Evolutionary conservation across 805 yeast genomes (phyloP).

Genomic region (Vanderwaltozyma polyspora): DNA sequence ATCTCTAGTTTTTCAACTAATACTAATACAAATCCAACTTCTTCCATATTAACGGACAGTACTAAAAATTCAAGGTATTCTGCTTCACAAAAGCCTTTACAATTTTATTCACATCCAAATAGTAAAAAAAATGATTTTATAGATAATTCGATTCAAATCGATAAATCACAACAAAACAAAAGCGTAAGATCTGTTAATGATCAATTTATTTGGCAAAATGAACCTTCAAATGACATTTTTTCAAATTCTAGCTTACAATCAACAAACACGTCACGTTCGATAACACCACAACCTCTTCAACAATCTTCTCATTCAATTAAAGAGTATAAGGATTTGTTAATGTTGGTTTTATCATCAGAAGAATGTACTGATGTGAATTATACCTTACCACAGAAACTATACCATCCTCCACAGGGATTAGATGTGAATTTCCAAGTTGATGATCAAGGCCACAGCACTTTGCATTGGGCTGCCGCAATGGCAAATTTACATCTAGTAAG

Average conservation of each 20-base stretch:
- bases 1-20: slow-evolving; percentile 6
- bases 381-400: slow-evolving; percentile 28
- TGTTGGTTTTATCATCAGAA: slow-evolving; percentile 24
- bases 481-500: slow-evolving; percentile 53
- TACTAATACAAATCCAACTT: not conserved
- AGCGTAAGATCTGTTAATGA: not conserved
- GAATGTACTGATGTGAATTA: slow-evolving; percentile 20
- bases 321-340: slow-evolving; percentile 20
- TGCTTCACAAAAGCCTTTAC: slow-evolving; percentile 25
- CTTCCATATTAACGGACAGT: not conserved
- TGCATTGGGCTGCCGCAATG: slow-evolving; percentile 82
- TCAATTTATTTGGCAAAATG: not conserved
- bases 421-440: slow-evolving; percentile 60
- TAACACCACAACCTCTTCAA: not conserved
- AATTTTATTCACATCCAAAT: slow-evolving; percentile 20
- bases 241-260: not conserved
- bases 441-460: slow-evolving; percentile 67
- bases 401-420: slow-evolving; percentile 50
- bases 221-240: not conserved
- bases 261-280: not conserved
- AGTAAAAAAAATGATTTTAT: slow-evolving; percentile 4
- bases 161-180: not conserved
- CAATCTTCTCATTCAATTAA: slow-evolving; percentile 4
- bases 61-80: slow-evolving; percentile 7
- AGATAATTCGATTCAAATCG: not conserved